Base-by-base conservation (phyloP, 768 basidiomycete genomes). In the Ramaria sp. region DNA sequence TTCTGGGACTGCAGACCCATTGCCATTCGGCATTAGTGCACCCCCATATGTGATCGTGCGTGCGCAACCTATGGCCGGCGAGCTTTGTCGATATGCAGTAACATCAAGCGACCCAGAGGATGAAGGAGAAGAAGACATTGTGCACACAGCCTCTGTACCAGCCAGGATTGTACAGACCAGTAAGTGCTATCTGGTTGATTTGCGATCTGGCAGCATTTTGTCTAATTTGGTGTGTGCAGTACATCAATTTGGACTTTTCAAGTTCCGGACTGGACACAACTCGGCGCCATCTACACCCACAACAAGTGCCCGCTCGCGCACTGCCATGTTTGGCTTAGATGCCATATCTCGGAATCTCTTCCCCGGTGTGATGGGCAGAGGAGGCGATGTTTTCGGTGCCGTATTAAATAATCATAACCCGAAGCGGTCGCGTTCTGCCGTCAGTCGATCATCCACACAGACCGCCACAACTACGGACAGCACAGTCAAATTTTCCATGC, bases 311-410 rank as follows among this genome's bases (percentile, higher is more conserved):
- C 83, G 87, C 39, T 75, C 80, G 17, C 74, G 80, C 60, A 88
- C 84, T 1, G 82, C 86, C n/a, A 89, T 91, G 51, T 91, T 95
- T 66, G 84, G 88, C 34, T 75, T 97, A 53, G 93, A 97, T 64
- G 86, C 82, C 19, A 86, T 97, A 62, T 92, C 91, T 19, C 81
- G 91, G 45, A 93, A 91, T 68, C 76, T 97, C 30, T 94, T 96
- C 71, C 78, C 85, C 31, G 87, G 84, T 9, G 80, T 79, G 11
- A 72, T 81, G 9, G 62, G 65, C 13, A 62, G 58, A 37, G 82
- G 83, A 71, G 79, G 79, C 33, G 90, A 93, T 60, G 74, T 91
- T 56, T 91, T 92, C 65, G 79, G 83, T 31, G 64, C 67, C 10
- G 82, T 81, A 4, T 80, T 86, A 37, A 85, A 77, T 63, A 66